Conservation (phyloP, 2,329 filamentous ascomycete genomes). For the Alternaria triticina region DNA sequence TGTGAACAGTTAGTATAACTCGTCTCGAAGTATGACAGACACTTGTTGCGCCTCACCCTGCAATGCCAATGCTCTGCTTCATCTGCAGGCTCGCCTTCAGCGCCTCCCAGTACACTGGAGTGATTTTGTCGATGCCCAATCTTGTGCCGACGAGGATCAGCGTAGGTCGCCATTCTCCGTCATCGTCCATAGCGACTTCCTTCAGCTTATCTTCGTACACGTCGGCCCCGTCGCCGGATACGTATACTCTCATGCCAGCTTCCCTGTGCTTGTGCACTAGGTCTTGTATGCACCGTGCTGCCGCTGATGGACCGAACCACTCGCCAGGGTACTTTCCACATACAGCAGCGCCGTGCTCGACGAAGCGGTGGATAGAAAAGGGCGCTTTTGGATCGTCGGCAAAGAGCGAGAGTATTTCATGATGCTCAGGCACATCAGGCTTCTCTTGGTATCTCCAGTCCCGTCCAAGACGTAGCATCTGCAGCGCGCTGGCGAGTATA, state of each 20-base stretch:
- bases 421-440: slow-evolving; percentile 63
- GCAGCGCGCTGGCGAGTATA: slow-evolving; percentile 84
- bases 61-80: slow-evolving; percentile 93
- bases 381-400: slow-evolving; percentile 85
- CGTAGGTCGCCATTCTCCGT: slow-evolving; percentile 76
- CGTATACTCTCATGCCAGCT: slow-evolving; percentile 77
- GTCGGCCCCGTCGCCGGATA: slow-evolving; percentile 87
- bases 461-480: slow-evolving; percentile 76
- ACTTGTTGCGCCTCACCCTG: slow-evolving; percentile 67
- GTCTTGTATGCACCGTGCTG: slow-evolving; percentile 89
- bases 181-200: slow-evolving; percentile 72
- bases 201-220: slow-evolving; percentile 91
- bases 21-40: neutral
- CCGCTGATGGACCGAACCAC: slow-evolving; percentile 98
- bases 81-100: slow-evolving; percentile 84
- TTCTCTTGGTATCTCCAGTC: slow-evolving; percentile 76
- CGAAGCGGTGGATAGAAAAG: slow-evolving; percentile 95
- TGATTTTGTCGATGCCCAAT: slow-evolving; percentile 92
- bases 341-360: slow-evolving; percentile 80
- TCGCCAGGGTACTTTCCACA: slow-evolving; percentile 96
- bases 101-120: slow-evolving; percentile 94
- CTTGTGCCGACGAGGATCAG: slow-evolving; percentile 88
- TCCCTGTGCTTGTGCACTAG: slow-evolving; percentile 70
- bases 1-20: slow-evolving; percentile 46
- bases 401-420: slow-evolving; percentile 77